These are phyloP conservation scores for Leptographium galeiforme DNA, from an alignment of 2,329 filamentous ascomycete genomes.

Conservation along the genomic window DNA sequence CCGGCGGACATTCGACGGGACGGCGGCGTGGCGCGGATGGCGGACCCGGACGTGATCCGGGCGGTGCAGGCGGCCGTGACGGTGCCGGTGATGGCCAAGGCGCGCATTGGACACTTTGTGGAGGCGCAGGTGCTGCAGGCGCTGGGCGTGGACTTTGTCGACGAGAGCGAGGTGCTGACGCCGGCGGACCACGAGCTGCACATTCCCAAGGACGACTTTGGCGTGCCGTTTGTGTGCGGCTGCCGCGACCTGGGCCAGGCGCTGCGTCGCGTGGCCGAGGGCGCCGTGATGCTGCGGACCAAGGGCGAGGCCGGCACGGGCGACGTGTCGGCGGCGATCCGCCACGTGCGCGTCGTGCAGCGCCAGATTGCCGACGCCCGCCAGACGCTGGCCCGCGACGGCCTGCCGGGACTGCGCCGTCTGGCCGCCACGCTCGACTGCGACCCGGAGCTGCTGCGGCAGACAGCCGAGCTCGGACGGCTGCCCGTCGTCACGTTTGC, in stretches of 20 bases:
- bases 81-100: conserved; percentile 98
- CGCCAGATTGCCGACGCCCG: conserved; percentile 69
- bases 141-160: conserved; percentile 92
- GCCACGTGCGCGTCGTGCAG: conserved; percentile 88
- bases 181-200: conserved; percentile 85
- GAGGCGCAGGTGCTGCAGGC: conserved; percentile 97
- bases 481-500: conserved; percentile 97
- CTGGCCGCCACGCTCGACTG: conserved; percentile 71
- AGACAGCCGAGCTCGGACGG: conserved; percentile 76
- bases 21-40: conserved; percentile 94
- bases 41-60: conserved; percentile 84
- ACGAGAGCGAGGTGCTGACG: conserved; percentile 95
- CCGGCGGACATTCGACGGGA: conserved; percentile 88
- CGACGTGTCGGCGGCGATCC: conserved; percentile 91
- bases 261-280: conserved; percentile 77
- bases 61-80: conserved; percentile 91
- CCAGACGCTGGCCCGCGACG: conserved; percentile 49
- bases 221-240: conserved; percentile 86
- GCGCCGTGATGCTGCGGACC: conserved; percentile 96
- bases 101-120: conserved; percentile 92
- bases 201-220: conserved; percentile 76
- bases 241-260: conserved; percentile 92
- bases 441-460: conserved; percentile 65
- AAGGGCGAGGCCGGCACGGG: conserved; percentile 97
- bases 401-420: conserved; percentile 44